A percentile compares a stretch with the other conserved stretches of the same genome.
Conservation (phyloP, 73 alveolate genomes). For the Paramecium octaurelia region DNA sequence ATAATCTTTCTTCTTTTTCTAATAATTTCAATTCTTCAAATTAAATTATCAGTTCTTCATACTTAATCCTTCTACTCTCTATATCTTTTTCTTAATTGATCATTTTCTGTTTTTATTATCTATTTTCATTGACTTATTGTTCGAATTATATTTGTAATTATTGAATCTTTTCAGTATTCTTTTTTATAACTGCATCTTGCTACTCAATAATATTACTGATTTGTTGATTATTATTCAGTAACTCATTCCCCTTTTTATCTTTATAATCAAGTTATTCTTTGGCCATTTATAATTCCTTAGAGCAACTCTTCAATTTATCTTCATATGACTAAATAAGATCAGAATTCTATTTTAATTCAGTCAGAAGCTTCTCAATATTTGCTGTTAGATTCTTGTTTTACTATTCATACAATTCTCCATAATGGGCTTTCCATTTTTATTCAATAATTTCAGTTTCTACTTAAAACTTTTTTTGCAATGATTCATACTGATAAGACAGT, state of each 20-base stretch:
- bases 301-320: background rate
- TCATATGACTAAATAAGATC: background rate
- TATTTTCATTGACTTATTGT: background rate
- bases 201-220: background rate
- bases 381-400: background rate
- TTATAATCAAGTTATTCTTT: slow-evolving; percentile 15
- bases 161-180: background rate
- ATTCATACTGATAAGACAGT: background rate
- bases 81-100: background rate
- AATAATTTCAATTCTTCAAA: background rate
- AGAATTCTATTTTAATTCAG: background rate
- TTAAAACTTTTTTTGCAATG: background rate
- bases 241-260: background rate
- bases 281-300: background rate
- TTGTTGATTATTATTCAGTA: background rate
- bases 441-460: slow-evolving; percentile 11
- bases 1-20: slow-evolving; percentile 1
- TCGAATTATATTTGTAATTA: background rate
- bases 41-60: slow-evolving; percentile 3
- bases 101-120: background rate
- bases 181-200: background rate
- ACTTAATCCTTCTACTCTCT: slow-evolving; percentile 21
- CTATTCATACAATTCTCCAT: background rate
- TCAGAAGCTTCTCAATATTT: background rate
- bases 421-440: slow-evolving; percentile 26